Percentiles rank a stretch among this genome's conserved stretches.
These are phyloP conservation scores for Rhodamnia rubescens DNA, from an alignment of 345 rosid species.

Conservation along the genomic window DNA sequence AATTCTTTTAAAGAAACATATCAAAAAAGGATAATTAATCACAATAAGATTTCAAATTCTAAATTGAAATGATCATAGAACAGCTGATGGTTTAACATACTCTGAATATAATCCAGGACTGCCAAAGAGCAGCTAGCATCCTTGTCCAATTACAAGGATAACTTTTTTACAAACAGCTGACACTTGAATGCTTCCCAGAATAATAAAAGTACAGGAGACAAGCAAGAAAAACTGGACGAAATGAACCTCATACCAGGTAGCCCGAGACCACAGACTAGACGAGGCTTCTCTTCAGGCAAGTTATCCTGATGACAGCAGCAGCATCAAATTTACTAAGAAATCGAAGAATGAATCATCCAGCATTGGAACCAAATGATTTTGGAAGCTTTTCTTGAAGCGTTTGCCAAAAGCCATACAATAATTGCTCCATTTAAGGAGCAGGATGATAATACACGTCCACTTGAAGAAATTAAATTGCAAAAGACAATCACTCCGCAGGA, in stretches of 20 bases:
- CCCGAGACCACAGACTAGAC: constrained; percentile 53
- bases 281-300: constrained; percentile 50
- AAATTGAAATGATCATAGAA: neutral
- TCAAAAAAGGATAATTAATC: neutral
- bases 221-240: neutral
- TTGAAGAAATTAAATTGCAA: neutral
- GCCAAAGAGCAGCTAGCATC: neutral
- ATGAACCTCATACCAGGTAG: constrained; percentile 37
- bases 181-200: neutral
- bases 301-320: constrained; percentile 23
- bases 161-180: neutral
- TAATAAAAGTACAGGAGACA: neutral
- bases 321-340: neutral
- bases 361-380: neutral
- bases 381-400: neutral
- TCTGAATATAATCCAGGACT: neutral
- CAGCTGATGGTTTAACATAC: neutral
- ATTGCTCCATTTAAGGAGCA: neutral
- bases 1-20: neutral
- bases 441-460: neutral
- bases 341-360: neutral
- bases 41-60: neutral
- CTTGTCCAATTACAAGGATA: neutral
- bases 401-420: neutral
- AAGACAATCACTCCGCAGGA: neutral